A percentile compares a stretch with the other conserved stretches of the same genome.
These are phyloP conservation scores for Chimonanthus salicifolius DNA, from an alignment of 164 flowering plant species.

Conservation along the genomic window DNA sequence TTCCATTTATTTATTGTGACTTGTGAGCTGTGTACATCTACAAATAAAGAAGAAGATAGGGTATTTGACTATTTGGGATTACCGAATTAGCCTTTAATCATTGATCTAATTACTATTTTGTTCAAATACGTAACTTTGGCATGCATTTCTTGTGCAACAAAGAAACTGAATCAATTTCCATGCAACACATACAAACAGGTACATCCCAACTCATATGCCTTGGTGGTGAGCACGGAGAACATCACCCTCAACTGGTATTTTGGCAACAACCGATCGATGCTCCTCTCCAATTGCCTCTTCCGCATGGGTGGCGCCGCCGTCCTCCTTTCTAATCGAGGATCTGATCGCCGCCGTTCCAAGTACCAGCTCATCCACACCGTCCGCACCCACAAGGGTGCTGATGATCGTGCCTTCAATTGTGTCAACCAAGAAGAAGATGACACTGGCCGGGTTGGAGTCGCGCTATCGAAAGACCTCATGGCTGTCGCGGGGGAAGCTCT, in stretches of 20 bases:
- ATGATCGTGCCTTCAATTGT: conserved; percentile 55
- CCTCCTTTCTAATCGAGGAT: conserved; percentile 49
- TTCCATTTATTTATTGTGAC: too few relatives aligned
- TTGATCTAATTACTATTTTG: too few relatives aligned
- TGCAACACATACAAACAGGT: conserved; percentile 32
- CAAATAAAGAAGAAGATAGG: too few relatives aligned
- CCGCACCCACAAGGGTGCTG: conserved; percentile 74
- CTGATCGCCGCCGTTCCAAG: conserved; percentile 50
- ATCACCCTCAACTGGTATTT: conserved; percentile 84
- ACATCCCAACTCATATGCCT: conserved; percentile 66
- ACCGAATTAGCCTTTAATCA: too few relatives aligned
- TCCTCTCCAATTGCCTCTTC: conserved; percentile 31
- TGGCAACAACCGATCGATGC: conserved; percentile 81
- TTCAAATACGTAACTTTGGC: too few relatives aligned
- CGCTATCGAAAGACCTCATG: conserved; percentile 68
- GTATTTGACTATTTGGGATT: too few relatives aligned
- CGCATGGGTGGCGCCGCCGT: conserved; percentile 8
- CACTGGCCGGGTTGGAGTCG: conserved; percentile 54
- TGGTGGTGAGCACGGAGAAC: conserved; percentile 91
- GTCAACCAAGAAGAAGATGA: conserved; percentile 77
- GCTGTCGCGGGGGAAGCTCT: conserved; percentile 83
- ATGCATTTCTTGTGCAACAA: too few relatives aligned
- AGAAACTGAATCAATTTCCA: too few relatives aligned
- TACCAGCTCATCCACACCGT: conserved; percentile 68
- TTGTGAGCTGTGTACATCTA: too few relatives aligned